Conservation (phyloP, 805 yeast genomes). For the Wickerhamiella nectarea region DNA sequence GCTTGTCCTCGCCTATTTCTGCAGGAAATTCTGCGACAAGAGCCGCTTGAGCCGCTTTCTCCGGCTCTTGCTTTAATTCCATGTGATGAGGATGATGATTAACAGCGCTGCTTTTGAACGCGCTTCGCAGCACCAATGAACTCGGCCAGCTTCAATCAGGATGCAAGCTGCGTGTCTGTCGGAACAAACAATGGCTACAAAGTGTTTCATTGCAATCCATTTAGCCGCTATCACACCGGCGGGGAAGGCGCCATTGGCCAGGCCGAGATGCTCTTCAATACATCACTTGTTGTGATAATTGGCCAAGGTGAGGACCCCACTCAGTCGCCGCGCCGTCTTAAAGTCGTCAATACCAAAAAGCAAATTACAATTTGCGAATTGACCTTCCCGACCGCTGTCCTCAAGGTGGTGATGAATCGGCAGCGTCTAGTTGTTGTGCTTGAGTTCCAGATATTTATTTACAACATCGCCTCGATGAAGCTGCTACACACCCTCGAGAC, state of each 20-base stretch:
- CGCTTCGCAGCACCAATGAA: conserved; percentile 26
- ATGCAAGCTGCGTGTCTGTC: conserved; percentile 64
- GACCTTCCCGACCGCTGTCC: conserved; percentile 64
- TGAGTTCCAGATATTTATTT: conserved; percentile 69
- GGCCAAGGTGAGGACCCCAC: conserved; percentile 59
- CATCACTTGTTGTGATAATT: conserved; percentile 74
- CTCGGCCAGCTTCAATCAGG: conserved; percentile 75
- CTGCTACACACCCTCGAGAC: conserved; percentile 59
- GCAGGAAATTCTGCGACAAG: background rate
- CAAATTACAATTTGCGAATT: conserved; percentile 69
- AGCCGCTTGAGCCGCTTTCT: background rate
- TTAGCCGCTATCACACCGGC: conserved; percentile 52
- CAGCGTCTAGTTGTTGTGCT: conserved; percentile 67
- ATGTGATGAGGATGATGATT: too few relatives aligned
- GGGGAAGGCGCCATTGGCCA: conserved; percentile 34
- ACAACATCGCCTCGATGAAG: conserved; percentile 83
- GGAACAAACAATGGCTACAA: conserved; percentile 53
- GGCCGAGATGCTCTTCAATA: conserved; percentile 81
- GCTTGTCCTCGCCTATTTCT: background rate
- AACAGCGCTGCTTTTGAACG: background rate
- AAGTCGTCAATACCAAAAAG: conserved; percentile 65
- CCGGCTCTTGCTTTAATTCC: too few relatives aligned
- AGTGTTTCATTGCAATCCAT: conserved; percentile 80
- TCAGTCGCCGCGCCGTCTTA: conserved; percentile 59
- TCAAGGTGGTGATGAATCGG: conserved; percentile 65